These are phyloP conservation scores for Colletotrichum spinosum DNA, from an alignment of 2,329 filamentous ascomycete species.

Conservation along the genomic window DNA sequence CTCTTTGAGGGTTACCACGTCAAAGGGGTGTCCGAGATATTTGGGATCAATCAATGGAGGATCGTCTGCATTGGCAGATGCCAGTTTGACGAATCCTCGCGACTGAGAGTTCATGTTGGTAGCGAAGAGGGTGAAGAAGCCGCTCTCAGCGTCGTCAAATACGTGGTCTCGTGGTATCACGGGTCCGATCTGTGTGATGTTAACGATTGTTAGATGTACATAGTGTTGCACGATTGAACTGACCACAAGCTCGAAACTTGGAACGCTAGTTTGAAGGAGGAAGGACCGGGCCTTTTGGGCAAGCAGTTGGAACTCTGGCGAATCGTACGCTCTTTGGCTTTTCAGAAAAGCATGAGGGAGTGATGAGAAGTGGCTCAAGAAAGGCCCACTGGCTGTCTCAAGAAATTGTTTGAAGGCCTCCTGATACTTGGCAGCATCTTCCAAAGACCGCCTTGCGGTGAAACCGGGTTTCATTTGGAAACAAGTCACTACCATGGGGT, in stretches of 20 bases:
- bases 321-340: conserved; percentile 14
- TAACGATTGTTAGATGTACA: rapidly evolving
- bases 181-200: conserved; percentile 3
- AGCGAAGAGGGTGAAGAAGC: conserved; percentile 21
- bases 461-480: conserved; percentile 31
- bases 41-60: conserved; percentile 11
- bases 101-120: conserved; percentile 29
- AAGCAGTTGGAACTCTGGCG: conserved; percentile 9
- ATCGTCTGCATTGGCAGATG: conserved; percentile 9
- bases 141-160: conserved; percentile 15
- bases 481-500: conserved; percentile 25
- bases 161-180: conserved; percentile 18
- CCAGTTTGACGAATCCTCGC: conserved; percentile 11
- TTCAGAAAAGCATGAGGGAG: conserved; percentile 31
- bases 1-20: conserved; percentile 15
- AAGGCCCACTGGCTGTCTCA: conserved; percentile 14
- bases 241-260: conserved; percentile 25
- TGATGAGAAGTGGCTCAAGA: conserved; percentile 20
- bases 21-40: conserved; percentile 24
- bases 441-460: conserved; percentile 17
- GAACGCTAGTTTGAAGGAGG: conserved; percentile 9
- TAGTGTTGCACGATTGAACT: neutral
- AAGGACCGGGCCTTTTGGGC: neutral
- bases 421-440: conserved; percentile 18
- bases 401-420: conserved; percentile 19